A percentile compares a stretch with the other conserved stretches of the same genome.
These are phyloP conservation scores for Batkoa obscura DNA, from an alignment of 371 early-diverging fungal genomes.

Conservation along the genomic window DNA sequence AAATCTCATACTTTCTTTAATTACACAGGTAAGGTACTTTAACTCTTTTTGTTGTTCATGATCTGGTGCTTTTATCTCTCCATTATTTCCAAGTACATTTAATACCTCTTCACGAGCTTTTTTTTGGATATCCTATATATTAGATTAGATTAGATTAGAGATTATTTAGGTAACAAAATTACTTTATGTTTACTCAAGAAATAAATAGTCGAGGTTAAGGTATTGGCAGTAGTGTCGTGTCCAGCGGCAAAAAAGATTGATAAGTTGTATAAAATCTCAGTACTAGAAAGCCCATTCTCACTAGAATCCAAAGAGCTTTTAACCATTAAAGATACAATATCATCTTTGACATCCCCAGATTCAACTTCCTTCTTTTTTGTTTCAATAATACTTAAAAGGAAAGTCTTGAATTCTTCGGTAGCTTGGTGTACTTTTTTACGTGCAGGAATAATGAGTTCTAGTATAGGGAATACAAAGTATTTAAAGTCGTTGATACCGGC, in stretches of 20 bases:
- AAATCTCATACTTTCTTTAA: conserved; percentile 1
- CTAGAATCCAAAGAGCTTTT: background rate
- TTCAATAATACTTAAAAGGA: background rate
- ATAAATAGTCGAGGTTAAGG: background rate
- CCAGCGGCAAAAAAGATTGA: background rate
- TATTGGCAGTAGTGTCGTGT: conserved; percentile 2
- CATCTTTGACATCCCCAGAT: background rate
- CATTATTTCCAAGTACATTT: background rate
- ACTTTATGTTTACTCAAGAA: background rate
- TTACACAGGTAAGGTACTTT: background rate
- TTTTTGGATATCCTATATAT: background rate
- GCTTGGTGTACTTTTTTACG: background rate
- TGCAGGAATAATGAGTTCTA: background rate
- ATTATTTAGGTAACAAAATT: background rate
- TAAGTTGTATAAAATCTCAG: background rate
- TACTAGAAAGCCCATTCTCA: background rate
- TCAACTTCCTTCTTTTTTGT: background rate
- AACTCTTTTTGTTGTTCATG: background rate
- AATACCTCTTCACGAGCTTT: background rate
- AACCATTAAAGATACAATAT: background rate
- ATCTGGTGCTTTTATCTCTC: background rate
- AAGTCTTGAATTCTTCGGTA: background rate
- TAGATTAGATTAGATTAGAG: background rate
- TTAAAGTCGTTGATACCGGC: background rate
- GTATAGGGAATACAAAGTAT: background rate